Conservation (phyloP, 306 rosid genomes). For the Corylus avellana region DNA sequence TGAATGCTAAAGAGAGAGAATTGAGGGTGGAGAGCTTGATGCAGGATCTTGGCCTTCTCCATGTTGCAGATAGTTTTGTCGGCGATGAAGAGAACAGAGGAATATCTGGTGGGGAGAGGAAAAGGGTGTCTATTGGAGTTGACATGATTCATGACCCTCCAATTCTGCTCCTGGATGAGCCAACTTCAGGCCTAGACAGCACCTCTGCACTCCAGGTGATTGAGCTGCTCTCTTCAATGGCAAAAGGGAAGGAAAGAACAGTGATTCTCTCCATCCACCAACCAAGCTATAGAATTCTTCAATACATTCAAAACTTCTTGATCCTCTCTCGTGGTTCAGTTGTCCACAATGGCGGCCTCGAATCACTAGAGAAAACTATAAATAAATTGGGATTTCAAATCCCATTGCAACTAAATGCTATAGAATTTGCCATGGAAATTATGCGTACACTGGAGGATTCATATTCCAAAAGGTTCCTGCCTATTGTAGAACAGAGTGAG, state of each 20-base stretch:
- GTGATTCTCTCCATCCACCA: constrained; percentile 85
- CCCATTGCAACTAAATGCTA: constrained; percentile 69
- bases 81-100: constrained; percentile 91
- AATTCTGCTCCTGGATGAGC: constrained; percentile 78
- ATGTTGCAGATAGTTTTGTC: constrained; percentile 67
- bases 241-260: constrained; percentile 55
- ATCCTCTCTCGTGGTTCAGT: constrained; percentile 73
- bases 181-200: constrained; percentile 86
- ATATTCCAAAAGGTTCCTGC: constrained; percentile 26
- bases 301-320: constrained; percentile 64
- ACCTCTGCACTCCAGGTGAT: constrained; percentile 60
- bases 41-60: constrained; percentile 74
- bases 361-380: constrained; percentile 59
- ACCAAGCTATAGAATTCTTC: constrained; percentile 83
- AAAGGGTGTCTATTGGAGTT: constrained; percentile 85
- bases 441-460: constrained; percentile 51
- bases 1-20: constrained; percentile 51
- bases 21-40: constrained; percentile 63
- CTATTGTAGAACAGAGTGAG: constrained; percentile 22
- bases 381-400: constrained; percentile 52
- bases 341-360: constrained; percentile 70
- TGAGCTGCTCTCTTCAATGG: constrained; percentile 70
- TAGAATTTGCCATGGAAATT: constrained; percentile 87
- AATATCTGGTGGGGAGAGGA: constrained; percentile 83
- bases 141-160: constrained; percentile 84